Evolutionary conservation across 208 protist genomes (phyloP).

Genomic region (Acanthamoeba lenticulata): DNA sequence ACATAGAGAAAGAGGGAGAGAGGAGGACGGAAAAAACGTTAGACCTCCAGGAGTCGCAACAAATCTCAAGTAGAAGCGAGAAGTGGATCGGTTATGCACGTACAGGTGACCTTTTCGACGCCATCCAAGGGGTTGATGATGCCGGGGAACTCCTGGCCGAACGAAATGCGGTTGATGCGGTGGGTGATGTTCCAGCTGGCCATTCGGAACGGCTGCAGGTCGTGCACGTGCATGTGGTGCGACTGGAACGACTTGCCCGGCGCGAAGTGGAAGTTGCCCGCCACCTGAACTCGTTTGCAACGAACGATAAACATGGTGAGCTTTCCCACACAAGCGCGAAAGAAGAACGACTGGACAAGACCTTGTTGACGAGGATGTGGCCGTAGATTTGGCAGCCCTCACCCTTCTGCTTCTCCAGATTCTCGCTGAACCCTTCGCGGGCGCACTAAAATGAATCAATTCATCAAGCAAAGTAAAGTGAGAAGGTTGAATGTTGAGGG

Average conservation of each 20-base stretch:
- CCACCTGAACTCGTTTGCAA: slow-evolving; percentile 60
- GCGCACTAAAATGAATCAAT: slow-evolving; percentile 7
- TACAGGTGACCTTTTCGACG: slow-evolving; percentile 61
- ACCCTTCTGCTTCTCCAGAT: slow-evolving; percentile 73
- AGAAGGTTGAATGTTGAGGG: too few relatives aligned
- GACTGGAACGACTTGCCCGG: slow-evolving; percentile 83
- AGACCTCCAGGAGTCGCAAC: too few relatives aligned
- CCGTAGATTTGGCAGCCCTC: slow-evolving; percentile 87
- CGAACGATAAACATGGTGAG: not conserved
- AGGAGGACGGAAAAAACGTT: not conserved
- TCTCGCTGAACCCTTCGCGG: slow-evolving; percentile 73
- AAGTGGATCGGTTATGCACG: too few relatives aligned
- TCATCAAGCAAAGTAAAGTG: too few relatives aligned
- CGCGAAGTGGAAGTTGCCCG: slow-evolving; percentile 89
- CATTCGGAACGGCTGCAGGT: slow-evolving; percentile 79
- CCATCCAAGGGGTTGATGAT: slow-evolving; percentile 87
- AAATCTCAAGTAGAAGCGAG: too few relatives aligned
- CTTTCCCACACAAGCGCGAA: not conserved
- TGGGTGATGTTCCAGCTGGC: slow-evolving; percentile 84
- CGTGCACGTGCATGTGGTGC: slow-evolving; percentile 85
- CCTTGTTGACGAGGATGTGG: slow-evolving; percentile 84
- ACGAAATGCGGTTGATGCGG: slow-evolving; percentile 83
- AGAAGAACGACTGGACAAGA: not conserved
- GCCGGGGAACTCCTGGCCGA: slow-evolving; percentile 87
- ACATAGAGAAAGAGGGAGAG: not conserved